A percentile compares a stretch with the other conserved stretches of the same genome.
These are phyloP conservation scores for Helianthus annuus DNA, from an alignment of 129 eudicot species.

Conservation along the genomic window DNA sequence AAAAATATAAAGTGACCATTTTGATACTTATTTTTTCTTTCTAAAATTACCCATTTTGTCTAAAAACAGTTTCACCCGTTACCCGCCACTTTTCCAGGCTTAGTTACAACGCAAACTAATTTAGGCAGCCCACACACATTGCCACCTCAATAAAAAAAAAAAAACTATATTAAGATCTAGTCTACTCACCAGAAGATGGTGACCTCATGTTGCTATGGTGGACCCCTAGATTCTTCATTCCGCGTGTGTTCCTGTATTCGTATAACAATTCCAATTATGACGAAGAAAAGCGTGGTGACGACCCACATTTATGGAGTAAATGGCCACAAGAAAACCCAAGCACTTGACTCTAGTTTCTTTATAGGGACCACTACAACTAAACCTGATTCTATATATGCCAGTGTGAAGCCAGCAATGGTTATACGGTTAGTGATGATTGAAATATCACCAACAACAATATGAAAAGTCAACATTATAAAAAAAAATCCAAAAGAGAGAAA, in stretches of 20 bases:
- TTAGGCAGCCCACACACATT: not conserved
- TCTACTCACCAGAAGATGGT: constrained; percentile 73
- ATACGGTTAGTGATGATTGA: constrained; percentile 57
- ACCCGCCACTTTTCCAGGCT: not conserved
- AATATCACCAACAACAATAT: too few species aligned
- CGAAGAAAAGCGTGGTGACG: constrained; percentile 58
- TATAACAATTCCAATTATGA: constrained; percentile 67
- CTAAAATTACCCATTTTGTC: too few species aligned
- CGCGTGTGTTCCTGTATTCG: constrained; percentile 82
- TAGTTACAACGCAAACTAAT: too few species aligned
- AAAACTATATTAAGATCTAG: not conserved
- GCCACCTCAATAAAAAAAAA: not conserved
- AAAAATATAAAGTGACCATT: too few species aligned
- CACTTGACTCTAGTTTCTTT: constrained; percentile 56
- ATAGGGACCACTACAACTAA: constrained; percentile 73
- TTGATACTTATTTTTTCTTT: constrained; percentile 30
- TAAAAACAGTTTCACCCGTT: not conserved
- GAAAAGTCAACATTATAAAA: too few species aligned
- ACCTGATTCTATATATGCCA: constrained; percentile 88
- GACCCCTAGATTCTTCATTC: constrained; percentile 88
- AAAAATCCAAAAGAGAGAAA: too few species aligned
- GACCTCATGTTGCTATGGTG: constrained; percentile 70
- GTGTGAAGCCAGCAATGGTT: constrained; percentile 70
- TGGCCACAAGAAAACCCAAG: constrained; percentile 89
- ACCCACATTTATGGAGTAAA: constrained; percentile 81